A percentile compares a stretch with the other conserved stretches of the same genome.
Evolutionary conservation across 2,329 filamentous ascomycete species (phyloP).

Genomic region (Penicillium sp.): DNA sequence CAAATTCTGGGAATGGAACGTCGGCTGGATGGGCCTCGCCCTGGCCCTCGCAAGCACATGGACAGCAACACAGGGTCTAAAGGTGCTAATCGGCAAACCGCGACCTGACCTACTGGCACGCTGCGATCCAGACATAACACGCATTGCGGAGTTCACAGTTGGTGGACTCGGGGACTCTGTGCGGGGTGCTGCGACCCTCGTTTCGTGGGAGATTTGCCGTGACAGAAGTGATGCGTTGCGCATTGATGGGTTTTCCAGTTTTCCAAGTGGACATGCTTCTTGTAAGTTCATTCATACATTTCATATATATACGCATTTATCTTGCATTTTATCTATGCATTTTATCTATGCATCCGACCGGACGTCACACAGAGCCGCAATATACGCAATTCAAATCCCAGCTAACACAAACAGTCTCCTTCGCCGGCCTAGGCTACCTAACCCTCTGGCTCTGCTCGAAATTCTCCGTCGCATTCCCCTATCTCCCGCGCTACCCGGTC

Average conservation of each 20-base stretch:
- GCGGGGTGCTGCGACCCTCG: constrained; percentile 62
- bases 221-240: constrained; percentile 58
- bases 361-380: too few species aligned
- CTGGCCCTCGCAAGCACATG: constrained; percentile 70
- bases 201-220: constrained; percentile 73
- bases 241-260: constrained; percentile 81
- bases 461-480: constrained; percentile 48
- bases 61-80: constrained; percentile 81
- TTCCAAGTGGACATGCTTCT: constrained; percentile 73
- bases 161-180: constrained; percentile 57
- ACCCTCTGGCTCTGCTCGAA: constrained; percentile 76
- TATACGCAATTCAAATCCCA: not conserved
- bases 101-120: constrained; percentile 64
- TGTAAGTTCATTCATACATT: constrained; percentile 43
- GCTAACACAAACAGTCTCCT: constrained; percentile 53
- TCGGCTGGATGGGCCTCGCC: constrained; percentile 77
- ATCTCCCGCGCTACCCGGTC: constrained; percentile 33
- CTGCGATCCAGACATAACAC: constrained; percentile 70
- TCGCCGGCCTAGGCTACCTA: constrained; percentile 79
- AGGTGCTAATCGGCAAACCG: constrained; percentile 67
- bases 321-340: too few species aligned
- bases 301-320: not conserved
- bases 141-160: constrained; percentile 60
- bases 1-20: constrained; percentile 89
- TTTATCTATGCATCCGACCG: too few species aligned